Base-by-base conservation (phyloP, 2,329 filamentous ascomycete species). In the Aspergillus pseudoglaucus region DNA sequence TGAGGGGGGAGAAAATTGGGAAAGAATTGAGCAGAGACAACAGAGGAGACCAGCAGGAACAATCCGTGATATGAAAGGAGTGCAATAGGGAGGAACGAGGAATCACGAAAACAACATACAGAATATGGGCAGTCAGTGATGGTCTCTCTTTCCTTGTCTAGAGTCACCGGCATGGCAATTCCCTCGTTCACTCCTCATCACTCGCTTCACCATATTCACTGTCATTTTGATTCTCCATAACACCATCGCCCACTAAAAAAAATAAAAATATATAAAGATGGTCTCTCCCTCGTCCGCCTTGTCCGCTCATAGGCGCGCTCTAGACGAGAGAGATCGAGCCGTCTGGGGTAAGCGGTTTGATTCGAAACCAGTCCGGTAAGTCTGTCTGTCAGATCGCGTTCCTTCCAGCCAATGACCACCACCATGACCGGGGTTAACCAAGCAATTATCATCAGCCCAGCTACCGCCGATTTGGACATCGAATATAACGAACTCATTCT, bases 401-500 rank as follows among this genome's bases (percentile, higher is more conserved):
- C 46, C 33, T 15, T 14, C 8, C 25, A 30, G 25, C 25, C 25
- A 30, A 30, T 30, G 25, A 30, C 9, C 25, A 30, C 25, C 25
- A 30, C 25, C 25, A 30, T 12, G 25, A 12, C 4, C 25, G 25
- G 25, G 25, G 12, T 30, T 30, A 37, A 15, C 8, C 6, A 37
- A 37, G 6, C n/a, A 7, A 15, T 37, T 37, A 6, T 37, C 17
- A 37, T 15, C 33, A 39, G 37, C 18, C 37, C 61, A n/a, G 53
- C 57, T 14, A 61, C 65, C 51, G 60, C 59, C 4, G 59, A 57
- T 47, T 65, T 70, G 40, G 67, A 70, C 49, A 55, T 68, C 47
- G 67, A 70, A 59, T 63, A 62, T 43, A 67, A 65, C 50, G 66
- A 69, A 54, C 56, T 70, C 17, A 57, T 57, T 25, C 61, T 62